These are phyloP conservation scores for Lentinus polychrous DNA, from an alignment of 1,284 basidiomycete species.

Conservation along the genomic window DNA sequence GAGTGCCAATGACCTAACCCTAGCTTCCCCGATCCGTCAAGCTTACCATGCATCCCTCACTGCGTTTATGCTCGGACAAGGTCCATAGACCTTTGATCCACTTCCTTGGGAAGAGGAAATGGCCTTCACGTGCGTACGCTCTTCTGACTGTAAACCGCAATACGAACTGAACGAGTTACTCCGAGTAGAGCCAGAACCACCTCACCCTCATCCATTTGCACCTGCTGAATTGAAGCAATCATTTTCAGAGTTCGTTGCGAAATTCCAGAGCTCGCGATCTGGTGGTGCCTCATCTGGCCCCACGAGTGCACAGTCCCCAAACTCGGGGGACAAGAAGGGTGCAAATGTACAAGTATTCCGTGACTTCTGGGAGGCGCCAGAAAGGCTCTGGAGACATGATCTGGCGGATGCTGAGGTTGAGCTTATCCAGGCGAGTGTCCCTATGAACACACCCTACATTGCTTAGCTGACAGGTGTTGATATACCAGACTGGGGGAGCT, in stretches of 20 bases:
- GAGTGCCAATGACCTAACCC: background rate
- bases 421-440: constrained; percentile 62
- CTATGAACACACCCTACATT: background rate
- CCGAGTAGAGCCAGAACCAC: constrained; percentile 45
- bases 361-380: constrained; percentile 79
- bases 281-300: constrained; percentile 5
- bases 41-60: constrained; percentile 40
- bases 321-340: constrained; percentile 24
- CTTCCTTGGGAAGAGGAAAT: constrained; percentile 70
- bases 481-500: constrained; percentile 64
- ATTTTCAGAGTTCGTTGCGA: constrained; percentile 55
- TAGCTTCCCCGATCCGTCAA: constrained; percentile 3
- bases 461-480: background rate
- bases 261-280: constrained; percentile 36
- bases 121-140: constrained; percentile 44
- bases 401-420: constrained; percentile 72
- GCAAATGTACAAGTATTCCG: constrained; percentile 26
- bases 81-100: constrained; percentile 67
- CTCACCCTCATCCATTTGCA: constrained; percentile 72
- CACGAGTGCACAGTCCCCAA: constrained; percentile 15
- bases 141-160: constrained; percentile 4
- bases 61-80: constrained; percentile 24
- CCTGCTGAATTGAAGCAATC: constrained; percentile 61
- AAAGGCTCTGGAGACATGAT: constrained; percentile 56
- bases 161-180: background rate